Conservation (phyloP, 2,329 filamentous ascomycete species). For the Samsoniella hepiali region DNA sequence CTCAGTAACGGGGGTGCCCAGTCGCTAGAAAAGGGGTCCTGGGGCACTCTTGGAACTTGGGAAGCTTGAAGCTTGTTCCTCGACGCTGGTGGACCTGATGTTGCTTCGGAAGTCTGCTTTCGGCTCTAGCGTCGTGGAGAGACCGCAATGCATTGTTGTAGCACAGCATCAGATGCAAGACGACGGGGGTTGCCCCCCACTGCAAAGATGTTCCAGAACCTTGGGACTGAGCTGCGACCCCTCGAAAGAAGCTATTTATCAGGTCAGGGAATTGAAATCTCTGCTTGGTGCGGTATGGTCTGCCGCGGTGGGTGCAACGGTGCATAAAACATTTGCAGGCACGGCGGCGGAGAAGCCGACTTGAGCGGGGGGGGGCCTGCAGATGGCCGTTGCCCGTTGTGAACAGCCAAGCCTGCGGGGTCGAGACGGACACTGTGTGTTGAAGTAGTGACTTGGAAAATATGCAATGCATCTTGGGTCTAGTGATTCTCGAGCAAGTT, state of each 20-base stretch:
- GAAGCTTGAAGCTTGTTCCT: slow-evolving; percentile 9
- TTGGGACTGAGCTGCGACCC: not conserved
- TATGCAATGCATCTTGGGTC: not conserved
- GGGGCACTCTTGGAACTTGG: not conserved
- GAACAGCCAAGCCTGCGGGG: not conserved
- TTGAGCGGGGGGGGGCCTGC: not conserved
- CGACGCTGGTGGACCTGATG: not conserved
- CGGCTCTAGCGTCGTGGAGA: slow-evolving; percentile 9
- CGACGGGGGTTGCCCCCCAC: slow-evolving; percentile 2
- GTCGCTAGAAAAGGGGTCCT: slow-evolving; percentile 9
- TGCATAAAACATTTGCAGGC: not conserved
- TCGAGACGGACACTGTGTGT: not conserved
- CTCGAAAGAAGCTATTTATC: not conserved
- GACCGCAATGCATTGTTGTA: not conserved
- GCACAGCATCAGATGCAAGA: slow-evolving; percentile 3
- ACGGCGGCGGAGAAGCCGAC: not conserved
- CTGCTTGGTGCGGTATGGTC: not conserved
- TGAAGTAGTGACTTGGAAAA: not conserved
- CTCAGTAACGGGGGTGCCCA: not conserved
- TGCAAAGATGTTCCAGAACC: slow-evolving; percentile 10
- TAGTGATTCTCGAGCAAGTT: not conserved
- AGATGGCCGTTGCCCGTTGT: not conserved
- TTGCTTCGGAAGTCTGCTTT: slow-evolving; percentile 16
- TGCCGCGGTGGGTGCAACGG: not conserved
- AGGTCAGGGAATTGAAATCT: not conserved